Evolutionary conservation across 2,329 filamentous ascomycete species (phyloP).

Genomic region (Epichloe baconii): DNA sequence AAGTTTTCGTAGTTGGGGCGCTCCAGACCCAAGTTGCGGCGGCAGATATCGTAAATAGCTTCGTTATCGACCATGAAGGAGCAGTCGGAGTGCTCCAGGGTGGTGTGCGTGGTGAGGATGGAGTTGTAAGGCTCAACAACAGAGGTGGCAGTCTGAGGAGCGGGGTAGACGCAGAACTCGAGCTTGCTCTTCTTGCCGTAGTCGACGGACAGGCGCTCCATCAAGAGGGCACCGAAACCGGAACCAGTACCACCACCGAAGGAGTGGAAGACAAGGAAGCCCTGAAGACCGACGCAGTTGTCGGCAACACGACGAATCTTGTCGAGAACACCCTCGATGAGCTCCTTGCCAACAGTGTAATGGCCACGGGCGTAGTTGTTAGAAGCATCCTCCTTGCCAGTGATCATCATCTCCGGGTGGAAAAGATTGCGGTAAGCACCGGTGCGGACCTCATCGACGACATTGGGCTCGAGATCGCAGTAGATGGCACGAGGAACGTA

Average conservation of each 20-base stretch:
- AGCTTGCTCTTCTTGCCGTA: constrained; percentile 99
- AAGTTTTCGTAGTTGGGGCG: constrained; percentile 97
- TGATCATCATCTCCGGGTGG: constrained; percentile 99
- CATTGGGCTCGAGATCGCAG: constrained; percentile 98
- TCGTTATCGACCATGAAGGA: constrained; percentile 99
- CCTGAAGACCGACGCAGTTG: constrained; percentile 95
- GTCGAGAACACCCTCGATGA: constrained; percentile 95
- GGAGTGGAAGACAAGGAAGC: constrained; percentile 99
- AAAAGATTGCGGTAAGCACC: constrained; percentile 92
- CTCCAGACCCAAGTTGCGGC: constrained; percentile 92
- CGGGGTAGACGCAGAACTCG: constrained; percentile 98
- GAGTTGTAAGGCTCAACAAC: constrained; percentile 99
- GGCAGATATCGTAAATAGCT: constrained; percentile 99
- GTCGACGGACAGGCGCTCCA: constrained; percentile 98
- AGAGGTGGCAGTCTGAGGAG: constrained; percentile 90
- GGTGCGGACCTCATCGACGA: constrained; percentile 97
- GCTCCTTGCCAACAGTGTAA: constrained; percentile 99
- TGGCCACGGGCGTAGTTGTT: constrained; percentile 99
- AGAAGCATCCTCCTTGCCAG: constrained; percentile 98
- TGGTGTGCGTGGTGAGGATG: constrained; percentile 97
- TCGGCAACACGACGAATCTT: constrained; percentile 96
- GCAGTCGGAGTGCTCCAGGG: constrained; percentile 98
- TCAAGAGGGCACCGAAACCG: constrained; percentile 93
- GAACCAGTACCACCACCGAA: constrained; percentile 98
- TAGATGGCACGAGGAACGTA: constrained; percentile 99